These are phyloP conservation scores for Yamadazyma phyllophila DNA, from an alignment of 805 yeast genomes.

Conservation along the genomic window DNA sequence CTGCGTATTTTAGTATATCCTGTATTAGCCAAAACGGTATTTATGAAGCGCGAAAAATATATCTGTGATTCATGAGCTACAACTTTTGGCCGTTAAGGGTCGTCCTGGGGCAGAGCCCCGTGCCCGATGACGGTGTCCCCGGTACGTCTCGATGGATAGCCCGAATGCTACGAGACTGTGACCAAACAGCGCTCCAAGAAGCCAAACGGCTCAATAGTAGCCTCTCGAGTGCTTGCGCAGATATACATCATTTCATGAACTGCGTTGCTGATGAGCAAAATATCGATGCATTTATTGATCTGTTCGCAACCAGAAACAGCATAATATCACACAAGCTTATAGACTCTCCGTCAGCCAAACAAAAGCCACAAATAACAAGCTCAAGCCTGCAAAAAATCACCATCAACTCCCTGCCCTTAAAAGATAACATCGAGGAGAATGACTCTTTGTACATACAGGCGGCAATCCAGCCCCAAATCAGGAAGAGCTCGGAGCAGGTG, in stretches of 20 bases:
- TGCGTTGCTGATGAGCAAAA: slow-evolving; percentile 22
- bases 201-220: slow-evolving; percentile 38
- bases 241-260: slow-evolving; percentile 42
- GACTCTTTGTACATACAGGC: not conserved
- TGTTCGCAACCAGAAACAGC: not conserved
- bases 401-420: slow-evolving; percentile 4
- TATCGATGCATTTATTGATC: not conserved
- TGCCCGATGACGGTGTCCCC: slow-evolving; percentile 23
- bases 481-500: slow-evolving; percentile 1
- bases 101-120: not conserved
- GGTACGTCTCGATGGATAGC: slow-evolving; percentile 55
- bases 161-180: slow-evolving; percentile 40
- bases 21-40: no score
- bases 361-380: slow-evolving; percentile 7
- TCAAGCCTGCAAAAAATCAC: not conserved
- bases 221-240: slow-evolving; percentile 37
- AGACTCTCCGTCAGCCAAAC: slow-evolving; percentile 4
- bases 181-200: slow-evolving; percentile 34
- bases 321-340: slow-evolving; percentile 1
- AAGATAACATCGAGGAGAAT: not conserved
- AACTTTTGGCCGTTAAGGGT: slow-evolving; percentile 5
- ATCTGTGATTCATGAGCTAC: slow-evolving; percentile 4
- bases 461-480: slow-evolving; percentile 1
- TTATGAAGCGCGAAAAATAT: not conserved
- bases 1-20: no score